Conservation (phyloP, 805 yeast species). For the Blastobotrys americana region DNA sequence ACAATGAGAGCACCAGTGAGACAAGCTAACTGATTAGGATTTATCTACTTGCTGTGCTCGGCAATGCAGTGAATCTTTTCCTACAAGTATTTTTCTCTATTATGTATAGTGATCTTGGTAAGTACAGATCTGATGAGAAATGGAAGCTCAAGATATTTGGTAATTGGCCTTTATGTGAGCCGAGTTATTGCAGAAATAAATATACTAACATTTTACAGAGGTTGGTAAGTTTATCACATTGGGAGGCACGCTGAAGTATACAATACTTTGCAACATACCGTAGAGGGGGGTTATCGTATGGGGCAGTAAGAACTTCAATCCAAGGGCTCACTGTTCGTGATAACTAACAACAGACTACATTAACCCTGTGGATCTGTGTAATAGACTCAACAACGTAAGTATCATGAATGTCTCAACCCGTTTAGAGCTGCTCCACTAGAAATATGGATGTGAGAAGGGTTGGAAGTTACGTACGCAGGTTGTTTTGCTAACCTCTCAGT, state of each 20-base stretch:
- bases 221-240: too few relatives aligned
- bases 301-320: constrained; percentile 1
- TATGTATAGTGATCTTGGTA: constrained; percentile 84
- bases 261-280: background rate
- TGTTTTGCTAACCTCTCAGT: constrained; percentile 29
- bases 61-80: constrained; percentile 82
- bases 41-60: constrained; percentile 52
- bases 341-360: constrained; percentile 97
- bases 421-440: background rate
- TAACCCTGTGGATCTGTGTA: constrained; percentile 94
- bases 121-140: too few relatives aligned
- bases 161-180: too few relatives aligned
- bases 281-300: background rate
- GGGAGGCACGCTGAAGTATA: too few relatives aligned
- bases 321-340: too few relatives aligned
- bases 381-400: constrained; percentile 61
- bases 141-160: too few relatives aligned
- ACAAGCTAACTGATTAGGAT: constrained; percentile 21
- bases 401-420: background rate
- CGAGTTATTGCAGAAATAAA: too few relatives aligned
- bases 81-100: constrained; percentile 92
- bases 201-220: too few relatives aligned
- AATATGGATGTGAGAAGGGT: too few relatives aligned
- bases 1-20: background rate
- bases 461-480: too few relatives aligned